Conservation (phyloP, 441 rosid species). For the Manihot esculenta region DNA sequence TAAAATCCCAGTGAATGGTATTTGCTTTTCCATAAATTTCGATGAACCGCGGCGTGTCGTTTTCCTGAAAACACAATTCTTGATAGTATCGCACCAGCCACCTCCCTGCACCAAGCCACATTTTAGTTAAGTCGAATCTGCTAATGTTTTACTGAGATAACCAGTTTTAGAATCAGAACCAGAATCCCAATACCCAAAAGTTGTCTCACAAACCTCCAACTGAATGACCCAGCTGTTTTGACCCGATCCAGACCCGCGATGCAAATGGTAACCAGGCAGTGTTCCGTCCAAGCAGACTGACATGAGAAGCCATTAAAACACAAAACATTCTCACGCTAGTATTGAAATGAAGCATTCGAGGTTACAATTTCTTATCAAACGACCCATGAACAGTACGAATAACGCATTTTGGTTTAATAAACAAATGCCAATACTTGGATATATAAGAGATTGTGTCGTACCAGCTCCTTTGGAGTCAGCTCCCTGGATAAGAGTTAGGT, state of each 20-base stretch:
- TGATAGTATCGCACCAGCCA: constrained; percentile 83
- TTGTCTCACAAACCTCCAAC: constrained; percentile 57
- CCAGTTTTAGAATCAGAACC: not conserved
- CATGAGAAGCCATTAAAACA: constrained; percentile 3
- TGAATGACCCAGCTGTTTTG: constrained; percentile 89
- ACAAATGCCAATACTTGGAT: not conserved
- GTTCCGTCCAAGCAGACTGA: constrained; percentile 97
- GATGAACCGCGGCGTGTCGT: constrained; percentile 76
- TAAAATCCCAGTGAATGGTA: constrained; percentile 74
- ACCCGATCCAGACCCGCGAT: constrained; percentile 82
- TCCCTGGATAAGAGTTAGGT: constrained; percentile 73
- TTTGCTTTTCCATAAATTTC: constrained; percentile 64
- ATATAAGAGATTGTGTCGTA: constrained; percentile 14
- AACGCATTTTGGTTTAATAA: not conserved
- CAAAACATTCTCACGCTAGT: not conserved
- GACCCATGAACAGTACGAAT: not conserved
- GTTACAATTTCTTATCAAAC: not conserved
- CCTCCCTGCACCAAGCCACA: constrained; percentile 62
- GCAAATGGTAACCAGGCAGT: constrained; percentile 87
- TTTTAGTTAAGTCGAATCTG: not conserved
- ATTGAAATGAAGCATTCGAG: not conserved
- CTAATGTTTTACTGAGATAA: not conserved
- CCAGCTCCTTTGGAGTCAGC: constrained; percentile 93
- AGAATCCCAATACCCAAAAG: not conserved
- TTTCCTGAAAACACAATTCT: constrained; percentile 70